Base-by-base conservation (phyloP, 2,329 filamentous ascomycete species). In the Diaporthe aspalathi region DNA sequence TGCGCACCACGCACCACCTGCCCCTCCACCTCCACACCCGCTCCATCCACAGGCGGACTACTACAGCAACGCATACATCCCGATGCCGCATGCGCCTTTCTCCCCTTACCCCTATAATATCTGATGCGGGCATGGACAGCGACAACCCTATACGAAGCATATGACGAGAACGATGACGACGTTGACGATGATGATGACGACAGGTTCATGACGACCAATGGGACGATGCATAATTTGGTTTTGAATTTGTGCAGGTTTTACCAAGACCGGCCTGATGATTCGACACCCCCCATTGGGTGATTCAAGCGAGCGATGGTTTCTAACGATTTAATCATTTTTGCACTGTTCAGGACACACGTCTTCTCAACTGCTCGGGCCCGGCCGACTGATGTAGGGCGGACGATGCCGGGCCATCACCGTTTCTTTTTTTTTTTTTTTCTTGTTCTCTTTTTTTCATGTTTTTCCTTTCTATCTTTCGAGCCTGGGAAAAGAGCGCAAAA, bases 41-140 rank as follows among this genome's bases (percentile, higher is more conserved):
- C 27, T 53, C 17, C 53, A 60, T 5, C 67, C 49, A 4, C 32
- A 27, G 38, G 53, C 45, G 16, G 72, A 73, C 50, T 73, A 73
- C 45, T 50, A 62, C 29, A 63, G 54, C 20, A 40, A 60, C 29
- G 5, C 43, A 17, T 63, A 50, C 38, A 20, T 43, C 22, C 65
- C 68, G 35, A 29, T 60, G 57, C 16, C 56, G 22, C 71, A 73
- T 53, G 73, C 73, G n/a, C 74, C 75, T 12, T 70, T 73, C 20
- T 67, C 65, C 45, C 60, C 63, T 14, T 75, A 68, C 56, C 66
- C 66, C 8, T 72, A 73, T 24, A 74, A 67, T n/a, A 20, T 57
- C 9, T 43, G 24, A 38, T 24, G 16, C 2, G 27, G 49, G 27
- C n/a, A n/a, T 32, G 53, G n/a, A 50, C 40, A 52, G 72, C 53